phyloP scores from a whole-genome alignment of 2,329 filamentous ascomycete genomes.

The Tolypocladium cylindrosporum region DNA sequence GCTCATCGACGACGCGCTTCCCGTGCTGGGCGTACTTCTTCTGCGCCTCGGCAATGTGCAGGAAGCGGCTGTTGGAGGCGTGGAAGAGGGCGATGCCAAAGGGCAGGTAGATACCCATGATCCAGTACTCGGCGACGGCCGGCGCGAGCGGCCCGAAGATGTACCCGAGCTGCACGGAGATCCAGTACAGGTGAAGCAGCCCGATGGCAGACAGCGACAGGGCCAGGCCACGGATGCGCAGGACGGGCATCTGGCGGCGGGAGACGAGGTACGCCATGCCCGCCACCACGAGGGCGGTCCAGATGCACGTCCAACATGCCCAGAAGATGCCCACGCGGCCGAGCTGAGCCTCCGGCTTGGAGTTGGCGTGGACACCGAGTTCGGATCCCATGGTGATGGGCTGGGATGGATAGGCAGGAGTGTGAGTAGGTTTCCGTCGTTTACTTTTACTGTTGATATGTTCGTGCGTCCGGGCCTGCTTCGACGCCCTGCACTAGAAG shows the following conservation, averaged over 20 bases:
- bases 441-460: too few relatives aligned
- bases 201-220: conserved; percentile 28
- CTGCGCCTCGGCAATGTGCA: conserved; percentile 45
- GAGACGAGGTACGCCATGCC: conserved; percentile 28
- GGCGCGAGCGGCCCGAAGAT: conserved; percentile 27
- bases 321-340: conserved; percentile 24
- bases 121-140: conserved; percentile 47
- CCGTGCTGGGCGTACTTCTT: conserved; percentile 13
- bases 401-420: not conserved
- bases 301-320: conserved; percentile 19
- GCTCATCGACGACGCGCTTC: not conserved
- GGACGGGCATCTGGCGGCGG: conserved; percentile 24
- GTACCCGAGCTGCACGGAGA: conserved; percentile 26
- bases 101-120: conserved; percentile 55
- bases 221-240: conserved; percentile 28
- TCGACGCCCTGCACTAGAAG: not conserved
- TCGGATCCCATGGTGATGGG: conserved; percentile 14
- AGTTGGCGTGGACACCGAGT: conserved; percentile 11
- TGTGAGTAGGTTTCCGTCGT: not conserved
- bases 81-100: conserved; percentile 57
- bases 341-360: conserved; percentile 9
- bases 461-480: not conserved
- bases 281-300: conserved; percentile 22
- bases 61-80: conserved; percentile 49
- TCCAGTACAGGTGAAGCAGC: conserved; percentile 31